Base-by-base conservation (phyloP, 2,329 filamentous ascomycete genomes). In the Stagonosporopsis vannaccii region DNA sequence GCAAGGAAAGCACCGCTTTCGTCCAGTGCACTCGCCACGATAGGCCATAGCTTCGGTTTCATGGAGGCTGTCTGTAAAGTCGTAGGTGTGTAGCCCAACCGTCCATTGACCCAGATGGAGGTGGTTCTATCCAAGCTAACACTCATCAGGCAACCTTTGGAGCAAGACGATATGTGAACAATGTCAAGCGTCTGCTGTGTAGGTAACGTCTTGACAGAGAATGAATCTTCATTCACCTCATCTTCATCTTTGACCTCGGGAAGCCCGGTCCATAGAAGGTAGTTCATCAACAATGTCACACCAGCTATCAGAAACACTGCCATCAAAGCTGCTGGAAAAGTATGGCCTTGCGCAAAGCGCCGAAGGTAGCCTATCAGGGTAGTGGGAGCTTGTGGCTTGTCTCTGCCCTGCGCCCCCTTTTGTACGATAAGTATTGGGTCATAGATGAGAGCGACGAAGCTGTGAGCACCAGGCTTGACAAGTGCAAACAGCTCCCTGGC, bases 401-500 rank as follows among this genome's bases (percentile, higher is more conserved):
- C 84, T 56, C 83, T 86, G 17, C 90, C 85, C 68, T 90, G 84
- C 2, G 90, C 86, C 9, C 85, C 86, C 58, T 87, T 86, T 9
- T 89, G 76, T 4, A 93, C 88, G 59, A 93, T 88, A 3, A 92
- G 82, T 3, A 92, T 77, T 1, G 90, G 90, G 36, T 92, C 87
- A 68, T 90, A 91, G 1, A 93, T 88, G 40, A 84, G 84, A 20
- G 90, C 90, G 17, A 91, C 80, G 70, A 92, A 91, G 72, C 86
- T 90, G 67, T 90, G 83, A 1, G 87, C 84, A 51, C 83, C 80
- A 6, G 90, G 90, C 61, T 91, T 92, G 65, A 92, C 84, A 28
- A 90, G 84, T n/a, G 85, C 82, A 70, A 93, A 91, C 15, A 93
- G 84, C 68, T 93, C 90, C 33, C 84, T 84, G 2, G 90, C 90